Conservation (phyloP, 2,329 filamentous ascomycete genomes). For the Fusarium sp. region DNA sequence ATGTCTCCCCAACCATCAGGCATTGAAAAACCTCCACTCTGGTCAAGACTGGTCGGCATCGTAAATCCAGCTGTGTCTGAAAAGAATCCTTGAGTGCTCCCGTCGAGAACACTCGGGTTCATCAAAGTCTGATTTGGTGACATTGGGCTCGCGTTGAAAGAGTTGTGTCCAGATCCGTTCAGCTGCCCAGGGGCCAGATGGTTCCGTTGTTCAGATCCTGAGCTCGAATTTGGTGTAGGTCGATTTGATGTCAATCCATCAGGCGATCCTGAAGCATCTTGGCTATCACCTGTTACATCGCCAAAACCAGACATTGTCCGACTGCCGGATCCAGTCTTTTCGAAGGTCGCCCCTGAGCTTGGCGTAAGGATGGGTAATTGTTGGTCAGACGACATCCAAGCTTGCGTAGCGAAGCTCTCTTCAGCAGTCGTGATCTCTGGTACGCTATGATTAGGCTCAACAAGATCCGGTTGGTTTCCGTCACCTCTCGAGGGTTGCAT, state of each 20-base stretch:
- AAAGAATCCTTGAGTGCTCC: constrained; percentile 52
- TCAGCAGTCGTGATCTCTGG: constrained; percentile 37
- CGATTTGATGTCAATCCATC: constrained; percentile 61
- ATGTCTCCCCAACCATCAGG: constrained; percentile 57
- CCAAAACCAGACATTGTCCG: constrained; percentile 51
- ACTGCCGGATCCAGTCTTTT: constrained; percentile 45
- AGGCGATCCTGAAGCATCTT: constrained; percentile 59
- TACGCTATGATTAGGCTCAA: constrained; percentile 47
- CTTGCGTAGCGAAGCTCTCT: constrained; percentile 43
- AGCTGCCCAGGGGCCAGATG: constrained; percentile 45
- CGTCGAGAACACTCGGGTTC: constrained; percentile 50
- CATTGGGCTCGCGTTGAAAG: constrained; percentile 63
- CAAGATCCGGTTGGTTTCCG: constrained; percentile 54
- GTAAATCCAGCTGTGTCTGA: constrained; percentile 51
- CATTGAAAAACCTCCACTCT: constrained; percentile 52
- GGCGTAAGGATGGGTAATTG: constrained; percentile 50
- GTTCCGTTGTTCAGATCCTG: constrained; percentile 44
- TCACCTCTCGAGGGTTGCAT: constrained; percentile 53
- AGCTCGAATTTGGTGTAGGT: constrained; percentile 69
- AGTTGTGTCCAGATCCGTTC: constrained; percentile 52
- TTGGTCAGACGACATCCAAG: constrained; percentile 54
- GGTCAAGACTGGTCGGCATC: constrained; percentile 38
- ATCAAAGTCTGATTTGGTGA: constrained; percentile 55
- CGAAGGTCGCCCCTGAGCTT: constrained; percentile 47
- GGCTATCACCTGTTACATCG: constrained; percentile 55